Evolutionary conservation across 2,329 filamentous ascomycete genomes (phyloP).

Genomic region (Fusarium proliferatum): DNA sequence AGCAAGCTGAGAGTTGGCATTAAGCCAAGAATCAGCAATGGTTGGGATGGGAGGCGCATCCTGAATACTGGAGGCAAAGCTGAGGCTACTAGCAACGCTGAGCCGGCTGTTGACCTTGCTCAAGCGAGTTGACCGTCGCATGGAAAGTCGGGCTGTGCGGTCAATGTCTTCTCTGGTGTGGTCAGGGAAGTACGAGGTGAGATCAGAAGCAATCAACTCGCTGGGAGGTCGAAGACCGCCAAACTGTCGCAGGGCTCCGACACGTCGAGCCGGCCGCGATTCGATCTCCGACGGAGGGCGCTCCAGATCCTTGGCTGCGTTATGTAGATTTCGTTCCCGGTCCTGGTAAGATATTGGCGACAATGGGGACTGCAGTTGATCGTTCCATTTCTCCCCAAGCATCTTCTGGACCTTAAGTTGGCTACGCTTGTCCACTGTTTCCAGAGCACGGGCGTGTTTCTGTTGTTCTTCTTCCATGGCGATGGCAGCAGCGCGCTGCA

Average conservation of each 20-base stretch:
- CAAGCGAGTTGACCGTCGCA: conserved; percentile 88
- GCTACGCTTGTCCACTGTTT: conserved; percentile 77
- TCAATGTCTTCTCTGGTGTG: conserved; percentile 95
- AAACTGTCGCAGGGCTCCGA: conserved; percentile 77
- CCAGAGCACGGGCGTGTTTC: conserved; percentile 72
- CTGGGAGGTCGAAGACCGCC: conserved; percentile 93
- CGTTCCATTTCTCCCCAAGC: conserved; percentile 86
- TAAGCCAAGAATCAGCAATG: conserved; percentile 94
- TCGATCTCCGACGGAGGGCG: conserved; percentile 63
- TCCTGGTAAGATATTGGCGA: conserved; percentile 82
- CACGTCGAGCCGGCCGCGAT: conserved; percentile 57
- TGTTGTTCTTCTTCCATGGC: conserved; percentile 87
- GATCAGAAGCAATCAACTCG: conserved; percentile 95
- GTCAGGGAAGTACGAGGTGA: conserved; percentile 97
- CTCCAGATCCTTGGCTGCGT: conserved; percentile 68
- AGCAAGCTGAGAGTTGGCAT: conserved; percentile 54
- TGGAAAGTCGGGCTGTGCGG: conserved; percentile 91
- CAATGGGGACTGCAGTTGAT: conserved; percentile 82
- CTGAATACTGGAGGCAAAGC: conserved; percentile 89
- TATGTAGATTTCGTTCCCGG: conserved; percentile 74
- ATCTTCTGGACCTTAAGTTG: conserved; percentile 90
- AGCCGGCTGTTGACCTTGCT: conserved; percentile 93
- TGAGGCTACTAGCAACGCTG: conserved; percentile 93
- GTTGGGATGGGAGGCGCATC: conserved; percentile 96
- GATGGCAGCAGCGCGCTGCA: conserved; percentile 88